Conservation (phyloP, 139 green algal species). For the Trebouxia sp. region DNA sequence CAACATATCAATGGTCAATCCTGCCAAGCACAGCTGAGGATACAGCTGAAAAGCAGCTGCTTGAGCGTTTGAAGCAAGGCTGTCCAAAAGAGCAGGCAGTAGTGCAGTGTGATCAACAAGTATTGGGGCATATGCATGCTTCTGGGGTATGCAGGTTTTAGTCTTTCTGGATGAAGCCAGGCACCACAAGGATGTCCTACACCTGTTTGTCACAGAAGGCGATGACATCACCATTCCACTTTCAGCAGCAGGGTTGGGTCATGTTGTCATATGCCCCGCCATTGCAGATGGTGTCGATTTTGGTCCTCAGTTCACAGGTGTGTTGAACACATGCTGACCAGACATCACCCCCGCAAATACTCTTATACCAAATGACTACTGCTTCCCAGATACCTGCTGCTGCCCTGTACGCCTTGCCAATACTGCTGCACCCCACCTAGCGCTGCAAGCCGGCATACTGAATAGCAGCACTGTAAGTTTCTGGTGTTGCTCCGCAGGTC, state of each 20-base stretch:
- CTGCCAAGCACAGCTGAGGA: too few species aligned
- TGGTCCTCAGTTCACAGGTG: slow-evolving; percentile 62
- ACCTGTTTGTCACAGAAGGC: slow-evolving; percentile 76
- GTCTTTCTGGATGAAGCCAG: slow-evolving; percentile 56
- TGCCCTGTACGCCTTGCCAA: too few species aligned
- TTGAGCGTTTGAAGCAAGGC: not conserved
- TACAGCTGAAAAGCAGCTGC: not conserved
- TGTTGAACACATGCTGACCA: not conserved
- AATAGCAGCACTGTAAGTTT: not conserved
- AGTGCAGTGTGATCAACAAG: not conserved
- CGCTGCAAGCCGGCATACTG: not conserved
- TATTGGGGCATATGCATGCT: slow-evolving; percentile 31
- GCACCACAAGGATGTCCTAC: slow-evolving; percentile 68
- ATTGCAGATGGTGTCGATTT: slow-evolving; percentile 63
- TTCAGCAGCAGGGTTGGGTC: slow-evolving; percentile 62
- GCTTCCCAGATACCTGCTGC: too few species aligned
- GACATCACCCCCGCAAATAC: not conserved
- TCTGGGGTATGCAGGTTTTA: slow-evolving; percentile 8
- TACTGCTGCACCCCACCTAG: too few species aligned
- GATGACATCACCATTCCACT: slow-evolving; percentile 66
- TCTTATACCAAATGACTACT: too few species aligned
- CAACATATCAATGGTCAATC: too few species aligned
- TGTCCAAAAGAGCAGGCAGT: not conserved
- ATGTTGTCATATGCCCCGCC: slow-evolving; percentile 62
- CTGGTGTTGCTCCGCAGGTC: slow-evolving; percentile 29